Evolutionary conservation across 1,139 yeast genomes (phyloP).

Genomic region (Wickerhamiella pararugosa): DNA sequence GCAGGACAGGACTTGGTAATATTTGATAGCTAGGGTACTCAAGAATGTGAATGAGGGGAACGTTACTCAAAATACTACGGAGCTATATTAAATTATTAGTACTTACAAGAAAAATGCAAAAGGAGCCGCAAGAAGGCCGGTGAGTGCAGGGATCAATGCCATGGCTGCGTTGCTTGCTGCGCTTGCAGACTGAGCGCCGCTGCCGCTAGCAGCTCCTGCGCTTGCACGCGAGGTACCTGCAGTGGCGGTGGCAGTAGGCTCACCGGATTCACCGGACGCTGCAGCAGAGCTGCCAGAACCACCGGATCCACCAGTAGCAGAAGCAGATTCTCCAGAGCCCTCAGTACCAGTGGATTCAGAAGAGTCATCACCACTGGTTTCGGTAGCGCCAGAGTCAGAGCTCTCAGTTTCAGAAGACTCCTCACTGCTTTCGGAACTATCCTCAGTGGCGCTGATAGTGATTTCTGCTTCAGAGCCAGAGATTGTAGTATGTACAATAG

Average conservation of each 20-base stretch:
- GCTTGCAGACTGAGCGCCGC: neutral
- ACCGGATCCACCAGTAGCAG: conserved; percentile 2
- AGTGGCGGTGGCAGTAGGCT: conserved; percentile 2
- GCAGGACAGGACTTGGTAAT: too few relatives aligned
- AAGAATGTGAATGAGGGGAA: too few relatives aligned
- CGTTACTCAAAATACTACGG: neutral
- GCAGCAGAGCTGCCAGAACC: conserved; percentile 2
- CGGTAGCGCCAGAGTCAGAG: neutral
- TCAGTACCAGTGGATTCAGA: conserved; percentile 5
- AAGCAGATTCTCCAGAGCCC: neutral
- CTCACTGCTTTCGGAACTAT: neutral
- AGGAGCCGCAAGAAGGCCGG: conserved; percentile 2
- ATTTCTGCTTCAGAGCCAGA: conserved; percentile 1
- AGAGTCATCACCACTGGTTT: neutral
- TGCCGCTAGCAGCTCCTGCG: conserved; percentile 4
- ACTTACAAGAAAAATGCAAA: conserved; percentile 2
- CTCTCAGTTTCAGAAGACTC: neutral
- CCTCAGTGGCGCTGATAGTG: conserved; percentile 1
- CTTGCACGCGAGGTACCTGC: neutral
- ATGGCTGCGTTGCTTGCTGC: neutral
- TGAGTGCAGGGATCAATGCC: neutral
- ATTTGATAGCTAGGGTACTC: too few relatives aligned
- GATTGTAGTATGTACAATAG: conserved; percentile 1
- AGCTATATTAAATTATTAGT: neutral
- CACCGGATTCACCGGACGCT: neutral